These are phyloP conservation scores for Rhodosporidiobolus sp. DNA, from an alignment of 768 basidiomycete genomes.

Conservation along the genomic window DNA sequence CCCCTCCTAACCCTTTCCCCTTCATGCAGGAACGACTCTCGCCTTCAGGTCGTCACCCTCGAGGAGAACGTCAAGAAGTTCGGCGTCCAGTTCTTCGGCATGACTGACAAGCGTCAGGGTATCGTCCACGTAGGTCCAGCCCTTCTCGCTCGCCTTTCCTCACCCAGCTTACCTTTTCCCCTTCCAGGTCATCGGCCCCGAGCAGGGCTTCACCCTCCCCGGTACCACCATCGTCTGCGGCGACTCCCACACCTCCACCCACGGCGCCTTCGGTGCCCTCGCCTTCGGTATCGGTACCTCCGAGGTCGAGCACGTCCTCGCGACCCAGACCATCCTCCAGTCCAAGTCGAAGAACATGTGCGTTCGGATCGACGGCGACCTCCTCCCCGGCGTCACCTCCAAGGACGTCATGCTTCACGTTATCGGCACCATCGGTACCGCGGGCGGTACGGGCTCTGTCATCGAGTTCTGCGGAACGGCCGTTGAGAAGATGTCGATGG, in stretches of 20 bases:
- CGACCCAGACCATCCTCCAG: constrained; percentile 83
- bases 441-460: constrained; percentile 84
- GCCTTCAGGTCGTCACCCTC: constrained; percentile 75
- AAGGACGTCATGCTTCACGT: constrained; percentile 89
- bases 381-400: constrained; percentile 75
- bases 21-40: constrained; percentile 60
- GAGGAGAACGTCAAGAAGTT: constrained; percentile 90
- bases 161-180: constrained; percentile 54
- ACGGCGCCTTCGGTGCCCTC: constrained; percentile 87
- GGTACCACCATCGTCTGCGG: constrained; percentile 68
- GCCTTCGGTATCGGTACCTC: constrained; percentile 92
- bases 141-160: background rate
- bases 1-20: too few species aligned
- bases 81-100: constrained; percentile 85
- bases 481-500: constrained; percentile 59
- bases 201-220: constrained; percentile 79
- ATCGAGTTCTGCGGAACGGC: constrained; percentile 80
- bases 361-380: constrained; percentile 76
- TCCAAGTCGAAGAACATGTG: constrained; percentile 89
- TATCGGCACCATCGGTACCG: constrained; percentile 87
- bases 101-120: constrained; percentile 82
- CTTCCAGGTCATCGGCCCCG: constrained; percentile 88
- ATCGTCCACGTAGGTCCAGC: constrained; percentile 43
- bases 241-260: constrained; percentile 90
- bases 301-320: constrained; percentile 90